Base-by-base conservation (phyloP, 2,329 filamentous ascomycete species). In the Aspergillus tubingensis region DNA sequence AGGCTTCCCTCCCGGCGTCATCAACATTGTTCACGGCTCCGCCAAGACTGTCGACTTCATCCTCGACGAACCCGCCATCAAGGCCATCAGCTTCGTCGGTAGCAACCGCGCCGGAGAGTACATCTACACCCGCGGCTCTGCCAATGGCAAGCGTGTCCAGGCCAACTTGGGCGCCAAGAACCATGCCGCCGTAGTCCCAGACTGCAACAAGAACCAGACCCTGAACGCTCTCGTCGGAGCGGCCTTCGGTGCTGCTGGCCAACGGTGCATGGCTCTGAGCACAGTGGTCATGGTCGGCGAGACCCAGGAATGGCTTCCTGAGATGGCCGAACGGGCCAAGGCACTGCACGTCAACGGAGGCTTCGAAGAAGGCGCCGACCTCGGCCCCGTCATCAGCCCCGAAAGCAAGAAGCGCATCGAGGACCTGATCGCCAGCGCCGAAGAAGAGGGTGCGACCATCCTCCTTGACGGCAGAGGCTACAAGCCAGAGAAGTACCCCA, bases 121-220 rank as follows among this genome's bases (percentile, higher is more conserved):
- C 76, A 89, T 90, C 74, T 89, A 83, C 77, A 79, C 81, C 43
- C 85, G 86, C 49, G 86, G 83, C n/a, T 86, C 85, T n/a, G 87
- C 86, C 68, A 86, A 88, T 59, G 87, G 87, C 65, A 90, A 89
- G 79, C 85, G 87, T 67, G 86, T 88, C 17, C 87, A 89, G 75
- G 87, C 87, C 70, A 89, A 89, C 75, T 74, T 89, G 59, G 87
- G 87, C 32, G 87, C 87, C 2, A 90, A 89, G 81, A 90, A 90
- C 79, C 87, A 89, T 72, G 86, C 86, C 47, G 85, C 85, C 50
- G 82, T 90, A 23, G 78, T 89, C 27, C 86, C 87, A 1, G 87
- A 90, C 74, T 85, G 82, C 79, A 88, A 89, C 79, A 89, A 88
- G 81, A 88, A 89, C 76, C 85, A 88, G 60, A 81, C 86, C 3